A percentile compares a stretch with the other conserved stretches of the same genome.
Evolutionary conservation across 768 basidiomycete species (phyloP).

Genomic region (Pilatotrama ljubarskyi): DNA sequence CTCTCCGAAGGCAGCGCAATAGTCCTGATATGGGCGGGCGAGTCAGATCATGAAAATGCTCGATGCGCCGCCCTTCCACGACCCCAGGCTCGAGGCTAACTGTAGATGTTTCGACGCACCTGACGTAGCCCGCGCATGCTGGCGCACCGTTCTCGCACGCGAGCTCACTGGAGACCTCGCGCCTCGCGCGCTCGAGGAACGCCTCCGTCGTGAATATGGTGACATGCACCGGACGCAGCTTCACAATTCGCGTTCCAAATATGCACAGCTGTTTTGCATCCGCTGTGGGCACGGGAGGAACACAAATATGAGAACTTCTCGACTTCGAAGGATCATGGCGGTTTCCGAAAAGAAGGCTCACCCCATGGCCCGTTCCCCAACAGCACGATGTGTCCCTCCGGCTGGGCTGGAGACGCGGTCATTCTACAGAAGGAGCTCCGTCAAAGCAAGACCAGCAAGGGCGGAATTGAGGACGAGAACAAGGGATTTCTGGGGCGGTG

Average conservation of each 20-base stretch:
- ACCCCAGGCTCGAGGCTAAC: too few relatives aligned
- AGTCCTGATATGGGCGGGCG: neutral
- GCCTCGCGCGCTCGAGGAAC: conserved; percentile 1
- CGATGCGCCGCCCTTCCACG: too few relatives aligned
- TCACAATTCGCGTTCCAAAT: conserved; percentile 1
- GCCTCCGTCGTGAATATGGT: conserved; percentile 3
- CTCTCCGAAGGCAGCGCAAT: neutral
- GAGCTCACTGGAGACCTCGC: conserved; percentile 12
- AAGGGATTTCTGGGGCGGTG: neutral
- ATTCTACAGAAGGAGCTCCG: too few relatives aligned
- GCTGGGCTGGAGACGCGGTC: neutral
- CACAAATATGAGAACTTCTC: neutral
- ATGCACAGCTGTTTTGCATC: conserved; percentile 9
- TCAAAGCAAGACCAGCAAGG: neutral
- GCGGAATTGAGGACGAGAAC: neutral
- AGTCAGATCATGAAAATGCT: too few relatives aligned
- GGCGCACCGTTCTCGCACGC: neutral
- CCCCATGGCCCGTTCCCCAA: conserved; percentile 6
- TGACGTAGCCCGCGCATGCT: neutral
- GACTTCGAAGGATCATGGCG: neutral
- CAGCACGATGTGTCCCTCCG: conserved; percentile 6
- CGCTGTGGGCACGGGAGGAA: neutral
- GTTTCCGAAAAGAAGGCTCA: neutral
- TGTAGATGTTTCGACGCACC: too few relatives aligned
- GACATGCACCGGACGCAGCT: neutral